A percentile compares a stretch with the other conserved stretches of the same genome.
phyloP scores from a whole-genome alignment of 805 yeast genomes.

The Candida boleticola region DNA sequence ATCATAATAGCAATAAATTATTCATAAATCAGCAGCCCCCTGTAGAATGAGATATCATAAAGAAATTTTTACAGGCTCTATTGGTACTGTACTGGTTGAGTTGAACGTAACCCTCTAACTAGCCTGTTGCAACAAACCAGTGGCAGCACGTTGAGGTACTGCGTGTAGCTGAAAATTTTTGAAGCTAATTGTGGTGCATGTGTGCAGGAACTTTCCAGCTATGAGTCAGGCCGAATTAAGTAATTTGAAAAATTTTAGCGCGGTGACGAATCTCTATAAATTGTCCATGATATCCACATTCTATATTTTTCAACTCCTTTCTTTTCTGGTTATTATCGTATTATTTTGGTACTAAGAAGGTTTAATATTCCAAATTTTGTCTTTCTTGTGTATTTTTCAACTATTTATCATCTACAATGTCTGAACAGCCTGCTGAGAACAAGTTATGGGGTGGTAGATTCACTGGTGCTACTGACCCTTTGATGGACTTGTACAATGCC shows the following conservation, averaged over 20 bases:
- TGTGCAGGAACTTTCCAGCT: too few relatives aligned
- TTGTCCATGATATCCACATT: background rate
- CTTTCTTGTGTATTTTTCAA: background rate
- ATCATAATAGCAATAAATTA: too few relatives aligned
- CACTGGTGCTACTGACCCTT: slow-evolving; percentile 94
- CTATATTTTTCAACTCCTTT: background rate
- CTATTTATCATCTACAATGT: slow-evolving; percentile 16
- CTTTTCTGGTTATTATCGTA: background rate
- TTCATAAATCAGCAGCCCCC: too few relatives aligned
- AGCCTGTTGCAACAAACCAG: too few relatives aligned
- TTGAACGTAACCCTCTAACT: too few relatives aligned
- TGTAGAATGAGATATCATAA: too few relatives aligned
- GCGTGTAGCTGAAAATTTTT: too few relatives aligned
- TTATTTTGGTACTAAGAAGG: too few relatives aligned
- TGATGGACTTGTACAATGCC: slow-evolving; percentile 96
- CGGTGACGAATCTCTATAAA: slow-evolving; percentile 4
- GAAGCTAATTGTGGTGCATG: too few relatives aligned
- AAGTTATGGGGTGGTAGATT: slow-evolving; percentile 98
- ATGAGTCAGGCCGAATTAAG: slow-evolving; percentile 5
- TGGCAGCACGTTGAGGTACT: too few relatives aligned
- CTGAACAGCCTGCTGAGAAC: slow-evolving; percentile 55
- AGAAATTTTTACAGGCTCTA: too few relatives aligned
- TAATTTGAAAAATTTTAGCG: slow-evolving; percentile 6
- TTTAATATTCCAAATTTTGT: background rate
- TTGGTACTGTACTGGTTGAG: too few relatives aligned